phyloP scores from a whole-genome alignment of 805 yeast species.

The Metahyphopichia silvanorum region DNA sequence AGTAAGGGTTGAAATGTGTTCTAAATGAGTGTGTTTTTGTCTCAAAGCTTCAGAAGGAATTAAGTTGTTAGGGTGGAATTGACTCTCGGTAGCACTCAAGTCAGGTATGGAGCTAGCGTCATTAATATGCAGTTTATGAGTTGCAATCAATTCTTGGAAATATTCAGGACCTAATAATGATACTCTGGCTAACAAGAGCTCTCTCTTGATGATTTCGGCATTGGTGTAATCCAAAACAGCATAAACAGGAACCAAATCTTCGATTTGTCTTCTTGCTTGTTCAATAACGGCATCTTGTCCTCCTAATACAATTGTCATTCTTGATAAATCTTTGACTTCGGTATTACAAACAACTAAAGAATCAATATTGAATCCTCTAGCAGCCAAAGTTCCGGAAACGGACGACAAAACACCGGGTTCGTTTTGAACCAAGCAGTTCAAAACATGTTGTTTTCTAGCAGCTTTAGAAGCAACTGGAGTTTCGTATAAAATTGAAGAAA shows the following conservation, averaged over 20 bases:
- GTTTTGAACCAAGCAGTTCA: conserved; percentile 96
- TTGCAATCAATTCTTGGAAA: conserved; percentile 89
- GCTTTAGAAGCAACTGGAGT: conserved; percentile 65
- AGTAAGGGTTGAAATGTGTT: conserved; percentile 76
- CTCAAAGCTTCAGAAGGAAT: conserved; percentile 90
- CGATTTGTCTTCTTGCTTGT: conserved; percentile 97
- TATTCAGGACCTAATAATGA: conserved; percentile 97
- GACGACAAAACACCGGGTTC: conserved; percentile 97
- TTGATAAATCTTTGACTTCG: conserved; percentile 88
- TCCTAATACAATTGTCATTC: conserved; percentile 93
- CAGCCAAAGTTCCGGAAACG: conserved; percentile 93
- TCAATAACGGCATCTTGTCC: conserved; percentile 97
- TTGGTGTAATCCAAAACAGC: conserved; percentile 94
- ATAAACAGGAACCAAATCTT: conserved; percentile 96
- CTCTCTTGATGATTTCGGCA: conserved; percentile 87
- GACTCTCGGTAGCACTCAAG: conserved; percentile 41
- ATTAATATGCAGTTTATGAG: conserved; percentile 56
- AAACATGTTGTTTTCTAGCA: conserved; percentile 79
- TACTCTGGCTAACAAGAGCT: conserved; percentile 85
- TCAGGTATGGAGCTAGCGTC: conserved; percentile 42
- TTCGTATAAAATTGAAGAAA: conserved; percentile 90
- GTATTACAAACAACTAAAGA: conserved; percentile 96
- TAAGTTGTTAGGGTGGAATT: conserved; percentile 84
- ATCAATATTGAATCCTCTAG: conserved; percentile 97
- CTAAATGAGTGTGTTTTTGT: conserved; percentile 87